Percentiles rank a stretch among this genome's conserved stretches.
phyloP scores from a whole-genome alignment of 2,329 filamentous ascomycete species.

The Pseudogymnoascus sp. region DNA sequence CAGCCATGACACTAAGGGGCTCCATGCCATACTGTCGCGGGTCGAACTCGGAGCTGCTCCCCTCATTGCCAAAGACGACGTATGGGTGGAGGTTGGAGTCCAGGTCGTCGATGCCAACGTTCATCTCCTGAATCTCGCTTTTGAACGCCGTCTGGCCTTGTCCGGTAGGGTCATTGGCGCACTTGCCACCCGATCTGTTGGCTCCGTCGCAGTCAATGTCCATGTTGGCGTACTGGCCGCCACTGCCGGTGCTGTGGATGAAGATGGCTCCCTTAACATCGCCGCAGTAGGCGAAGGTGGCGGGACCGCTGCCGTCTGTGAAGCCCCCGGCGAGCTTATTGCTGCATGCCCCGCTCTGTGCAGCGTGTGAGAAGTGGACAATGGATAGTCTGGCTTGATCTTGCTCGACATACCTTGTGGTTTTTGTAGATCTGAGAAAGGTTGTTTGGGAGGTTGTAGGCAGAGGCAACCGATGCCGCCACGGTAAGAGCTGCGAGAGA shows the following conservation, averaged over 20 bases:
- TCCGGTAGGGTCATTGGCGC: constrained; percentile 2
- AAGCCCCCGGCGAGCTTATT: not conserved
- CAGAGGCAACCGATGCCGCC: not conserved
- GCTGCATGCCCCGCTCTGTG: not conserved
- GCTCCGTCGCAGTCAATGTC: constrained; percentile 10
- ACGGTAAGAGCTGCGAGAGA: not conserved
- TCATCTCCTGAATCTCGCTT: not conserved
- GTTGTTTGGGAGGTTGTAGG: not conserved
- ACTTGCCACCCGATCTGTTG: not conserved
- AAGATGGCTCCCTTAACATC: not conserved
- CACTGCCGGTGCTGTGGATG: not conserved
- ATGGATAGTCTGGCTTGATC: not conserved
- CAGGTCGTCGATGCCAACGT: constrained; percentile 17
- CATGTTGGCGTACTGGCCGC: constrained; percentile 3
- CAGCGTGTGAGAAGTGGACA: not conserved
- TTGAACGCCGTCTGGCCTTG: constrained; percentile 1
- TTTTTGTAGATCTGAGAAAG: not conserved
- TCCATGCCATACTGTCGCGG: not conserved
- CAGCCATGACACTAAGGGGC: constrained; percentile 8
- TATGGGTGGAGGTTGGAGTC: constrained; percentile 23
- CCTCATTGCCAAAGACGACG: constrained; percentile 24
- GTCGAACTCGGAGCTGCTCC: not conserved
- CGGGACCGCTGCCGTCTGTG: not conserved
- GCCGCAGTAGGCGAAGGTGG: not conserved
- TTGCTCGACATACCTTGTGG: not conserved